Base-by-base conservation (phyloP, 2,329 filamentous ascomycete species). In the Dactylellina parvicollis region DNA sequence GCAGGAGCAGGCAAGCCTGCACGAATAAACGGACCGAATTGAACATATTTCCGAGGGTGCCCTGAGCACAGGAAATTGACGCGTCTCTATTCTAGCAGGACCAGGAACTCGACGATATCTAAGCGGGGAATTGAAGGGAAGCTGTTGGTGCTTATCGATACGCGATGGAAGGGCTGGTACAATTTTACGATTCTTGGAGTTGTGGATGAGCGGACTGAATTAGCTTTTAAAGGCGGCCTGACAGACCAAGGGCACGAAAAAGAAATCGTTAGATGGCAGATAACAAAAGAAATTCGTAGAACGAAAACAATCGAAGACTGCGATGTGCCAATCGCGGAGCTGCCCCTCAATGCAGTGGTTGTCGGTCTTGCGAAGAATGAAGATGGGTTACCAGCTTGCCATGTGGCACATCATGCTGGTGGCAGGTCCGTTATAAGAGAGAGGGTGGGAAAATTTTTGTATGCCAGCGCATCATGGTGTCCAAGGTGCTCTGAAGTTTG, bases 251-350 rank as follows among this genome's bases (percentile, higher is more conserved):
- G 18, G 42, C n/a, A n/a, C n/a, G 30, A 12, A 52, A 44, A 62
- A 14, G 26, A 28, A 44, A 20, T 59, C 47, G 50, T 59, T 34
- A 55, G 40, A 40, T 57, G 12, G 34, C 30, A 52, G 57, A 30
- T 34, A 55, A 72, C 67, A 72, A 72, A 72, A 65, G 67, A 72
- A 72, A 72, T 72, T 72, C 67, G 67, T 72, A 60, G 16, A 65
- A 50, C 22, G 12, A 47, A 72, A 42, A 55, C 59, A 72, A 65
- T 42, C 32, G 54, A 65, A 36, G 52, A 52, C 22, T 30, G 57
- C 50, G 52, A 46, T 55, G 42, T 42, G 30, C 55, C 56, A 70
- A 64, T 64, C 57, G 66, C 55, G 54, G 66, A 64, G 40, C 46
- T 52, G 28, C 59, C 67, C 67, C 67, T 72, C 67, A 65, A 65